Base-by-base conservation (phyloP, 2,329 filamentous ascomycete species). In the Arthrobotrys entomopaga region DNA sequence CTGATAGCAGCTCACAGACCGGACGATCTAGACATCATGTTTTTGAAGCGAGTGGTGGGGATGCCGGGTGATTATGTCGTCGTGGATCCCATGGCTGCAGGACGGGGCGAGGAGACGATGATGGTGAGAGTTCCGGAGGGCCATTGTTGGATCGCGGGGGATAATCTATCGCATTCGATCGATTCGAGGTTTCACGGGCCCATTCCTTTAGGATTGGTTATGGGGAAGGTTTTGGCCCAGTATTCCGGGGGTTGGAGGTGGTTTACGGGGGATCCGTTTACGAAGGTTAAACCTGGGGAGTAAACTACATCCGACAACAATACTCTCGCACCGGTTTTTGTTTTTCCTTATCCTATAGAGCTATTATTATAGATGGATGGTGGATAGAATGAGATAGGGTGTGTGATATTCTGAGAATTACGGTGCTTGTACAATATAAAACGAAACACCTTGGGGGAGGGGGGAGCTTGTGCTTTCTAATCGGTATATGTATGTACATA, bases 131-230 rank as follows among this genome's bases (percentile, higher is more conserved):
- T 99, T 15, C 95, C 95, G 0, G 85, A 91, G 79, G 95, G 95
- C 0, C 95, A 99, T 84, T 96, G 93, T 79, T 98, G 92, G 88
- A 84, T 97, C 5, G 87, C 89, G 1, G 95, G 95, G 1, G 95
- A 99, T 81, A 98, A 98, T 81, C 80, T 97, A 75, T 85, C 88
- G 2, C 90, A 87, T 79, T 97, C 93, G 22, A 85, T 92, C 77
- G 95, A 99, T 83, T 97, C 93, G 49, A 88, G 95, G 75, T 84
- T 89, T 46, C 97, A 90, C 82, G 95, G 95, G 0, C 92, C 95
- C 0, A 81, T 99, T 26, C 95, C 95, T 0, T 83, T 99, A 79
- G 94, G 88, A 1, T 83, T 99, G 76, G 87, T 99, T 50, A 89
- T 86, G 78, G 93, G 93, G 53, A 98, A 96, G 81, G 89, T 95